Base-by-base conservation (phyloP, 345 rosid genomes). In the Chamaenerion angustifolium region DNA sequence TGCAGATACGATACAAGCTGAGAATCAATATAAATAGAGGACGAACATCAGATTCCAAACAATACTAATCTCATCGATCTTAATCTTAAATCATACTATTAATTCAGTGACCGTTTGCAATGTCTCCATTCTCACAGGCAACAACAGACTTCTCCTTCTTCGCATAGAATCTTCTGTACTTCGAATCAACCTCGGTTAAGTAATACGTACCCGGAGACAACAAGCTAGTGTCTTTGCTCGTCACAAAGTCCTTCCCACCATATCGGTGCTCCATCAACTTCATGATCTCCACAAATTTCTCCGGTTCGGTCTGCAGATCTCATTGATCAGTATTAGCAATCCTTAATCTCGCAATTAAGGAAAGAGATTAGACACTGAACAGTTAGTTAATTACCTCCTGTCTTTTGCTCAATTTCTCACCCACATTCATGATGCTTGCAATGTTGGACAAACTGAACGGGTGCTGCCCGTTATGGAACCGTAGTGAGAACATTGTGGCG, bases 251-350 rank as follows among this genome's bases (percentile, higher is more conserved):
- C 59, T 85, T 93, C 43, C 78, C 92, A n/a, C 99, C 99, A 11
- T 93, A 93, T 58, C 99, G 75, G 46, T 85, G 94, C 81, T 93
- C 99, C 94, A 81, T 88, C 49, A 93, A 75, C 73, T 88, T 72
- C 94, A 93, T 48, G 3, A 76, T 83, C 59, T 81, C 94, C 25
- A 82, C 83, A 58, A 93, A 93, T 45, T 85, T 85, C 77, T 76
- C 95, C 0, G 97, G 94, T 35, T 67, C 13, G 63, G 79, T 64
- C 99, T 93, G 80, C 37, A 31, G 5, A 31, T 5, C 37, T 31
- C 37, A 31, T 72, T n/a, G n/a, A n/a, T 68, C 4, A 31, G 17
- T 43, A 15, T 11, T 13, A 6, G 52, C 10, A 43, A 13, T 7
- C 37, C 37, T 7, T 31, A 31, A 31, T 31, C 37, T 31, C 37